Evolutionary conservation across 331 rosid genomes (phyloP).

Genomic region (Rosa hybrid): DNA sequence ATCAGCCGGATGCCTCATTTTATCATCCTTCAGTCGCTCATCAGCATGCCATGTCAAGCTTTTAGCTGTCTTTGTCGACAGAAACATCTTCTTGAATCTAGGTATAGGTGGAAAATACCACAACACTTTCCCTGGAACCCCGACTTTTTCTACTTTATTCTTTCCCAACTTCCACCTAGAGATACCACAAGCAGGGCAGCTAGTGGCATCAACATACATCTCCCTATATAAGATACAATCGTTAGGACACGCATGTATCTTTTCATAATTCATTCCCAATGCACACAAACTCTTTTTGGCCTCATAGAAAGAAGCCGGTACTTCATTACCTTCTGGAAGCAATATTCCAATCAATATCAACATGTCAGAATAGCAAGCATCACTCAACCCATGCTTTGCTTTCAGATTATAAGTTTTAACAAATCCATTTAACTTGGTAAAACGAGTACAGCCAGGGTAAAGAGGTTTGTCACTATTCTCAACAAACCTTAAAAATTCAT

Average conservation of each 20-base stretch:
- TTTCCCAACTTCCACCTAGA: no score
- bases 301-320: neutral
- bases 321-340: neutral
- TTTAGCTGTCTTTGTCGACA: neutral
- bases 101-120: constrained; percentile 11
- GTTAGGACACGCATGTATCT: no score
- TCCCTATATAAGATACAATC: no score
- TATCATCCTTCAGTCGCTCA: neutral
- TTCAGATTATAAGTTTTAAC: no score
- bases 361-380: neutral
- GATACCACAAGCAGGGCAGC: no score
- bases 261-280: neutral
- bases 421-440: neutral
- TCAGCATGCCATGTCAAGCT: neutral
- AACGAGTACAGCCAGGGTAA: neutral
- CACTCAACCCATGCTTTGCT: neutral
- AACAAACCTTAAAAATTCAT: neutral
- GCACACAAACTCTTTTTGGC: neutral
- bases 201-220: no score
- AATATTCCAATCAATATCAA: no score
- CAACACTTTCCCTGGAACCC: neutral
- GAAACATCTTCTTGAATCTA: neutral
- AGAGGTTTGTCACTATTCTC: neutral
- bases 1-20: neutral
- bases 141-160: neutral